Percentiles rank a stretch among this genome's conserved stretches.
These are phyloP conservation scores for Ascomycota sp. DNA, from an alignment of 2,329 filamentous ascomycete genomes.

Conservation along the genomic window DNA sequence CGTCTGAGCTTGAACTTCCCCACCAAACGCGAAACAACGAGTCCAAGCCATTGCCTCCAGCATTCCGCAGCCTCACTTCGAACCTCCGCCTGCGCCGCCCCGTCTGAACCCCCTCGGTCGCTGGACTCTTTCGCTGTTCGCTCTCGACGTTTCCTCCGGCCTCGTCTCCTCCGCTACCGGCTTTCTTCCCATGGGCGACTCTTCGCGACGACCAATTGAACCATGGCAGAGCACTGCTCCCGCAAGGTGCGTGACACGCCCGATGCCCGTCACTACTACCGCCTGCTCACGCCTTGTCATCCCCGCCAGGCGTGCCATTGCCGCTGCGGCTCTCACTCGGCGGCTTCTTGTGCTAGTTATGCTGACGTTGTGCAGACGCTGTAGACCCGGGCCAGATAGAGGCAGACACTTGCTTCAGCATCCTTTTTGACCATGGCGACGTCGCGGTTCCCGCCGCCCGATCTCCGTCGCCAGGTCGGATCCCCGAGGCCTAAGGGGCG, in stretches of 20 bases:
- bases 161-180: too few relatives aligned
- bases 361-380: slow-evolving; percentile 15
- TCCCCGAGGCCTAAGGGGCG: slow-evolving; percentile 36
- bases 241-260: slow-evolving; percentile 18
- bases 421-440: slow-evolving; percentile 21
- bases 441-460: slow-evolving; percentile 22
- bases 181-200: too few relatives aligned
- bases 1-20: too few relatives aligned
- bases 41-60: too few relatives aligned
- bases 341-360: neutral
- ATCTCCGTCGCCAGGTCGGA: slow-evolving; percentile 30
- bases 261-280: neutral
- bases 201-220: slow-evolving; percentile 19
- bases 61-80: too few relatives aligned
- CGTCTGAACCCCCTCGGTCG: too few relatives aligned
- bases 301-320: neutral
- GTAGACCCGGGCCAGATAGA: slow-evolving; percentile 18
- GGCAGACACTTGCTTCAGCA: slow-evolving; percentile 9
- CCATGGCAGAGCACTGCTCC: slow-evolving; percentile 26
- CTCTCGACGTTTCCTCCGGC: neutral
- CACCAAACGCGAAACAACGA: too few relatives aligned
- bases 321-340: slow-evolving; percentile 1
- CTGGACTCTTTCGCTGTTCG: too few relatives aligned
- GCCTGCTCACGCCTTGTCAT: slow-evolving; percentile 2
- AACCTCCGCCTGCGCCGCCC: too few relatives aligned